Percentiles rank a stretch among this genome's conserved stretches.
Evolutionary conservation across 2,329 filamentous ascomycete species (phyloP).

Genomic region (Clarireedia hainanense): DNA sequence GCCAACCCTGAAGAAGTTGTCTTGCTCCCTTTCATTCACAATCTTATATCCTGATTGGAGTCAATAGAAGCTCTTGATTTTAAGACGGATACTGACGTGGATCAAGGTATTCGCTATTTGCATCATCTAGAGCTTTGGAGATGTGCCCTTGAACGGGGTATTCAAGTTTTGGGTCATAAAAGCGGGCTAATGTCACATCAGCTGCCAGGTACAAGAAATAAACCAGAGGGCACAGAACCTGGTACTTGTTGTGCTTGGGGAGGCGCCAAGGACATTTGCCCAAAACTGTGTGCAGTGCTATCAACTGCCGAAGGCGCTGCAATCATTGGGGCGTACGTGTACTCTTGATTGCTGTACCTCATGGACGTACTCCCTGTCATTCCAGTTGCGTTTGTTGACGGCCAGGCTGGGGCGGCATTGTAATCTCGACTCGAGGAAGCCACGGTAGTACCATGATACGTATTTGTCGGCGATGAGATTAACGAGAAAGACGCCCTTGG

Average conservation of each 20-base stretch:
- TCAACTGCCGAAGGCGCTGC: background rate
- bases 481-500: too few relatives aligned
- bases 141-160: background rate
- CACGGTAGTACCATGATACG: too few relatives aligned
- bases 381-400: too few relatives aligned
- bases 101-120: background rate
- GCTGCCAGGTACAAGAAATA: background rate
- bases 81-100: background rate
- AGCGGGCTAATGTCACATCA: too few relatives aligned
- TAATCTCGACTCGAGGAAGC: too few relatives aligned
- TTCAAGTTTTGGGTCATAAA: background rate
- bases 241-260: background rate
- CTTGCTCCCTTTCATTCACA: background rate
- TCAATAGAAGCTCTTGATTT: background rate
- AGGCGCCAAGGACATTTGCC: background rate
- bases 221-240: background rate
- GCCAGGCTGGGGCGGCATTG: too few relatives aligned
- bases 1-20: conserved; percentile 17
- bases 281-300: background rate
- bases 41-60: background rate
- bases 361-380: too few relatives aligned
- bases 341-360: background rate
- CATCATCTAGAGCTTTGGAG: background rate
- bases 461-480: too few relatives aligned
- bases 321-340: background rate